Conservation (phyloP, 345 rosid genomes). For the Brassica incana region DNA sequence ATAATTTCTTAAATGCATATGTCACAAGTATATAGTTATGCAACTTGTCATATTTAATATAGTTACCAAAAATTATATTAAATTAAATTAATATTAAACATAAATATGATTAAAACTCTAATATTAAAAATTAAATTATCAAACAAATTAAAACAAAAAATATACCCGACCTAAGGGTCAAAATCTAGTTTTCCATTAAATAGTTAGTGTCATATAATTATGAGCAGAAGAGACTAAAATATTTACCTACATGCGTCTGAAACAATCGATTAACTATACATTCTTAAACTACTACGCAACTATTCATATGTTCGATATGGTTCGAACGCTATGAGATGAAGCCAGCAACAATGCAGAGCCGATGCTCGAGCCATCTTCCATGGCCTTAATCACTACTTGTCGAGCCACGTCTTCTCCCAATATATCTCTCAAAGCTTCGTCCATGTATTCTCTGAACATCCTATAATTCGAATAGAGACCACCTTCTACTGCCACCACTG, state of each 20-base stretch:
- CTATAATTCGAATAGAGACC: conserved; percentile 61
- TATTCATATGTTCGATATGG: conserved; percentile 20
- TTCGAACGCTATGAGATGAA: conserved; percentile 22
- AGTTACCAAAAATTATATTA: no score
- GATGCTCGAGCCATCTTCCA: conserved; percentile 80
- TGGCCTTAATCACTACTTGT: conserved; percentile 56
- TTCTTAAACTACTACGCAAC: conserved; percentile 1
- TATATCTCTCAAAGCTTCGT: conserved; percentile 77
- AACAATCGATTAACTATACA: conserved; percentile 2
- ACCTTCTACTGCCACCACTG: conserved; percentile 87
- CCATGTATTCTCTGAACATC: conserved; percentile 78
- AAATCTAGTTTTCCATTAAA: background rate
- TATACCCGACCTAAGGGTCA: background rate
- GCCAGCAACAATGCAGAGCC: conserved; percentile 66
- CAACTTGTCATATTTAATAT: no score
- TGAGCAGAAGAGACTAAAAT: background rate
- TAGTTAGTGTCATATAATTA: background rate
- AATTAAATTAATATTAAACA: no score
- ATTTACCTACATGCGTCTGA: conserved; percentile 10
- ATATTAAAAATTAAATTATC: no score
- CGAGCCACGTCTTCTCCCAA: conserved; percentile 69
- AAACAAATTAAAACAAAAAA: no score
- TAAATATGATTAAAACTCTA: no score
- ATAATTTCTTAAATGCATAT: no score
- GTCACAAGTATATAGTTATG: no score